Evolutionary conservation across 768 basidiomycete genomes (phyloP), one percentile per base, ranked within the genome.

Genomic region (Boletus reticuloceps): DNA sequence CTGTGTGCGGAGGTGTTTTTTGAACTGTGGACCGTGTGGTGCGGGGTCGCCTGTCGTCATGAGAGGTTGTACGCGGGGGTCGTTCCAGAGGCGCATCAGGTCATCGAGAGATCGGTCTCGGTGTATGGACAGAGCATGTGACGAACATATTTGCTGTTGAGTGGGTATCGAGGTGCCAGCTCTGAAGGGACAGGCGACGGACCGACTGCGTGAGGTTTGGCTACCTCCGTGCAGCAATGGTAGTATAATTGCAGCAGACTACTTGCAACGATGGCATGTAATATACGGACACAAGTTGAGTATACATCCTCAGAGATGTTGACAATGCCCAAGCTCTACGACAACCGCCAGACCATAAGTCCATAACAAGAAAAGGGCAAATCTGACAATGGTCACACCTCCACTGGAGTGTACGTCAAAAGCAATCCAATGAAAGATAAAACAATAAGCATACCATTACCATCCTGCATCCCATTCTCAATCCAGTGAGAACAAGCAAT

Each of bases 61-160:
- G 36, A 64, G 49, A 6, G 60, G 38, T 27, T 60, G 66, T 32
- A 75, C 65, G 49, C 56, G 60, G n/a, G 64, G 65, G 25, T 74
- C 64, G 49, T 60, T 69, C 63, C 66, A 68, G 50, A 75, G 63
- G 34, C 5, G 43, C 12, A 62, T 42, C 22, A 75, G 54, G 37
- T 66, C 65, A 37, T 67, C 62, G 37, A 74, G 20, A 3, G 59
- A 50, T 76, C 75, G 38, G 63, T 61, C 17, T 71, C 64, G 49
- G 60, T 29, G 54, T 65, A 70, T 10, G 72, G 65, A 14, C 72
- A 75, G 11, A 75, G 64, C 17, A 65, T 11, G 75, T 75, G 25
- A 62, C 64, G 54, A 70, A 62, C 63, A 71, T 70, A 45, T 25
- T 2, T 10, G 27, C 27, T 29, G 27, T 8, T 9, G 27, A 29